Percentiles rank a stretch among this genome's conserved stretches.
Evolutionary conservation across 2,329 filamentous ascomycete genomes (phyloP).

Genomic region (Teratosphaeria viscida): DNA sequence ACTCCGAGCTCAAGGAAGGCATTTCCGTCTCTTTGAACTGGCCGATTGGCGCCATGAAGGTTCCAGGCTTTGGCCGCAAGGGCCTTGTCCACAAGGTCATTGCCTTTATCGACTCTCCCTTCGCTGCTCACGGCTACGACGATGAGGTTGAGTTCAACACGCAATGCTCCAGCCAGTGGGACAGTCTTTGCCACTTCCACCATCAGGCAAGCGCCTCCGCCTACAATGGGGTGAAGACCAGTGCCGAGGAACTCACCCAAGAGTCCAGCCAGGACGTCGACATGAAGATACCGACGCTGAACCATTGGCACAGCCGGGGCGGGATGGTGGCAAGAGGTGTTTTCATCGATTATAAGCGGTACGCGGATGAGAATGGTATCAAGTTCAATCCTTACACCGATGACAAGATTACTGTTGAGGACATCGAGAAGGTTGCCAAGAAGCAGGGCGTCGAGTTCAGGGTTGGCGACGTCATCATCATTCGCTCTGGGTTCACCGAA

Average conservation of each 20-base stretch:
- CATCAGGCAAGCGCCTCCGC: slow-evolving; percentile 31
- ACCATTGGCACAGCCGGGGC: slow-evolving; percentile 42
- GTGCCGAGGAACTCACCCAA: slow-evolving; percentile 17
- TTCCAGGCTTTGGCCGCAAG: slow-evolving; percentile 26
- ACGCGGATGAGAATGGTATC: slow-evolving; percentile 48
- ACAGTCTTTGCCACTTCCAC: slow-evolving; percentile 34
- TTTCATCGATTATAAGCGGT: slow-evolving; percentile 47
- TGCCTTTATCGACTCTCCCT: slow-evolving; percentile 21
- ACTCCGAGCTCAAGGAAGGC: slow-evolving; percentile 33
- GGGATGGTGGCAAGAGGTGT: slow-evolving; percentile 47
- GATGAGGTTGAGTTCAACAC: slow-evolving; percentile 40
- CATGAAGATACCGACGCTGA: slow-evolving; percentile 20
- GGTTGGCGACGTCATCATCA: slow-evolving; percentile 47
- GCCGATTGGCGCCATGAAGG: slow-evolving; percentile 26
- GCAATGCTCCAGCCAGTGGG: slow-evolving; percentile 36
- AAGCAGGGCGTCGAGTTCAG: slow-evolving; percentile 35
- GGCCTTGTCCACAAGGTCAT: slow-evolving; percentile 27
- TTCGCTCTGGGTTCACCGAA: slow-evolving; percentile 43
- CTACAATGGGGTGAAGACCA: slow-evolving; percentile 41
- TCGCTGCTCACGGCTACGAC: slow-evolving; percentile 29
- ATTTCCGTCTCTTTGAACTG: slow-evolving; percentile 34
- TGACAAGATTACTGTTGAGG: slow-evolving; percentile 33
- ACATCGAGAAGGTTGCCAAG: slow-evolving; percentile 35
- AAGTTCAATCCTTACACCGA: slow-evolving; percentile 45
- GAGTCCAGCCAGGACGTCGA: slow-evolving; percentile 17